A percentile compares a stretch with the other conserved stretches of the same genome.
phyloP scores from a whole-genome alignment of 2,329 filamentous ascomycete genomes.

The Dactylonectria estremocensis region DNA sequence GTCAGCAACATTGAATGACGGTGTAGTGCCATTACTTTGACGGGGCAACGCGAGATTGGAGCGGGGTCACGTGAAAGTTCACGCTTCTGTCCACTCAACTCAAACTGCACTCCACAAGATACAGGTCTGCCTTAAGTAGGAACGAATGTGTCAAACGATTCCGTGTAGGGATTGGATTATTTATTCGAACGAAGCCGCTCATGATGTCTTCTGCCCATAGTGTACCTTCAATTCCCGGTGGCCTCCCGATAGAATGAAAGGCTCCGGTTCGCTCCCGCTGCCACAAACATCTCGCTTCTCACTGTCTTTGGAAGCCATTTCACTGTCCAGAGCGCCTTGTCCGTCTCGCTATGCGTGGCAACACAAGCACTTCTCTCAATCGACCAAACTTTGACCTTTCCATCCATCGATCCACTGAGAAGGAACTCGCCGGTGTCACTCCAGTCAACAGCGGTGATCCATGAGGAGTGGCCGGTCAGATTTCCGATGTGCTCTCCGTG shows the following conservation, averaged over 20 bases:
- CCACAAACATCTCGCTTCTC: conserved; percentile 82
- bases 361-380: conserved; percentile 88
- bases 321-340: conserved; percentile 86
- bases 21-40: conserved; percentile 55
- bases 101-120: background rate
- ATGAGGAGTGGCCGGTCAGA: conserved; percentile 83
- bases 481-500: conserved; percentile 95
- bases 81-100: background rate
- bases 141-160: background rate
- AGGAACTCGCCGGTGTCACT: conserved; percentile 93
- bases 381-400: conserved; percentile 97
- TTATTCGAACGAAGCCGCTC: conserved; percentile 1
- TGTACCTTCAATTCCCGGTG: conserved; percentile 53
- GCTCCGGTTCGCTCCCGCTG: conserved; percentile 82
- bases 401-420: conserved; percentile 89
- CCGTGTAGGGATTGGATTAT: background rate
- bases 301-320: conserved; percentile 84
- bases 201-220: background rate
- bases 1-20: conserved; percentile 44
- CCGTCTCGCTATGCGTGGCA: conserved; percentile 93
- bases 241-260: conserved; percentile 90
- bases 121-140: background rate
- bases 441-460: conserved; percentile 95
- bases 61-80: conserved; percentile 64
- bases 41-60: conserved; percentile 69